Evolutionary conservation across 371 early-diverging fungal species (phyloP).

Genomic region (Apophysomyces variabilis): DNA sequence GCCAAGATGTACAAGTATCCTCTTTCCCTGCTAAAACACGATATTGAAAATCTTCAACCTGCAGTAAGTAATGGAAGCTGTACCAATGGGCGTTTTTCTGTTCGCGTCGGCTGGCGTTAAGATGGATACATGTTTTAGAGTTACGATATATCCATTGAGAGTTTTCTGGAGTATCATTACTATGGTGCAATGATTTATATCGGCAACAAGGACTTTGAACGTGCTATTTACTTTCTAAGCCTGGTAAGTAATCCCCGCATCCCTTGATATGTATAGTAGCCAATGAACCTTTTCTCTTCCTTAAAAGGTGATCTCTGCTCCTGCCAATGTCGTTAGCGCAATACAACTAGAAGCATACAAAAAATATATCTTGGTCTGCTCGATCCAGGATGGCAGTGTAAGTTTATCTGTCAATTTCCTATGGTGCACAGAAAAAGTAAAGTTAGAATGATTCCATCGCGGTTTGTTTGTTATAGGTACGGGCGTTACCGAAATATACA

Average conservation of each 20-base stretch:
- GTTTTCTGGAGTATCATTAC: constrained; percentile 77
- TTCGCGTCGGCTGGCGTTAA: too few relatives aligned
- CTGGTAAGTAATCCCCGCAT: constrained; percentile 38
- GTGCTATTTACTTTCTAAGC: constrained; percentile 68
- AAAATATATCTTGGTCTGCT: constrained; percentile 66
- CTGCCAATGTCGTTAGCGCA: constrained; percentile 62
- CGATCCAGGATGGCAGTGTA: constrained; percentile 64
- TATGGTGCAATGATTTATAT: constrained; percentile 79
- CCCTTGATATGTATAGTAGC: neutral
- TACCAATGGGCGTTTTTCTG: too few relatives aligned
- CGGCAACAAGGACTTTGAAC: constrained; percentile 65
- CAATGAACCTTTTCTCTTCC: neutral
- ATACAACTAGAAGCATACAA: constrained; percentile 84
- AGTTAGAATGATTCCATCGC: neutral
- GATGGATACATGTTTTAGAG: constrained; percentile 11
- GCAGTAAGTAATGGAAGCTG: constrained; percentile 29
- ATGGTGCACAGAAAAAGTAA: neutral
- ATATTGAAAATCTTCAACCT: constrained; percentile 63
- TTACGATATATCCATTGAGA: constrained; percentile 47
- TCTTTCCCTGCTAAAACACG: constrained; percentile 56
- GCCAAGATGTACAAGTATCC: constrained; percentile 67
- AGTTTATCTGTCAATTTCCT: neutral
- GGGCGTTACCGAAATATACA: constrained; percentile 68
- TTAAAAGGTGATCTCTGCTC: constrained; percentile 63
- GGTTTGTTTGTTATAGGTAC: constrained; percentile 23